A percentile compares a stretch with the other conserved stretches of the same genome.
phyloP scores from a whole-genome alignment of 2,329 filamentous ascomycete species.

The Fragosphaeria purpurea region DNA sequence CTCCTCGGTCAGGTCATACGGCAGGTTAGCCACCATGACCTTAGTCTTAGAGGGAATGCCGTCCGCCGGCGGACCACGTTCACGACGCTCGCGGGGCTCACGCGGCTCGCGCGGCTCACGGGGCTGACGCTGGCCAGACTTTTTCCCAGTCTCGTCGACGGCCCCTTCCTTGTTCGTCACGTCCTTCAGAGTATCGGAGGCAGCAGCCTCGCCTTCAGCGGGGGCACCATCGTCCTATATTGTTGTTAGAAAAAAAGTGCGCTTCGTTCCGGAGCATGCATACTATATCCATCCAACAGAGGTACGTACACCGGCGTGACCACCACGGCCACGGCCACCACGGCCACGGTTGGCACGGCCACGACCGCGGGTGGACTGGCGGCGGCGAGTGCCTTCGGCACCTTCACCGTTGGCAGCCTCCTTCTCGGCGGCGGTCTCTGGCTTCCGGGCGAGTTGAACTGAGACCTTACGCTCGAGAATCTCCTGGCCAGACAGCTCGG shows the following conservation, averaged over 20 bases:
- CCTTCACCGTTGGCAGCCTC: constrained; percentile 70
- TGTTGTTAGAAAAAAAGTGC: no score
- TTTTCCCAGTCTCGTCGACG: constrained; percentile 49
- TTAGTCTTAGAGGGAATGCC: constrained; percentile 98
- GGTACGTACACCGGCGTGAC: constrained; percentile 46
- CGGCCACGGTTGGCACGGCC: constrained; percentile 57
- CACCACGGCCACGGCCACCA: constrained; percentile 56
- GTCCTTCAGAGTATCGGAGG: constrained; percentile 44
- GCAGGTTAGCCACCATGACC: constrained; percentile 99
- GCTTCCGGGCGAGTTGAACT: constrained; percentile 96
- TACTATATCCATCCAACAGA: no score
- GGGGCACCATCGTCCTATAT: constrained; percentile 32
- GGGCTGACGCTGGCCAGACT: constrained; percentile 40
- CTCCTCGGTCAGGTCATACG: constrained; percentile 95
- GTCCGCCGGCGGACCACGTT: constrained; percentile 94
- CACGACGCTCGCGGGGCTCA: constrained; percentile 52
- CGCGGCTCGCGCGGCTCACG: constrained; percentile 48
- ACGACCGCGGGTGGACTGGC: constrained; percentile 54
- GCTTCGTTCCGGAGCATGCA: no score
- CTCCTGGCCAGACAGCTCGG: constrained; percentile 92
- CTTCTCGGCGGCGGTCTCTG: constrained; percentile 75
- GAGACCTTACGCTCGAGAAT: constrained; percentile 98
- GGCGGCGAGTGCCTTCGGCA: constrained; percentile 53
- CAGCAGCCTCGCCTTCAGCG: constrained; percentile 36
- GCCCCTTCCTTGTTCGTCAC: constrained; percentile 46